Percentiles rank a stretch among this genome's conserved stretches.
Evolutionary conservation across 345 rosid genomes (phyloP).

Genomic region (Laguncularia racemosa): DNA sequence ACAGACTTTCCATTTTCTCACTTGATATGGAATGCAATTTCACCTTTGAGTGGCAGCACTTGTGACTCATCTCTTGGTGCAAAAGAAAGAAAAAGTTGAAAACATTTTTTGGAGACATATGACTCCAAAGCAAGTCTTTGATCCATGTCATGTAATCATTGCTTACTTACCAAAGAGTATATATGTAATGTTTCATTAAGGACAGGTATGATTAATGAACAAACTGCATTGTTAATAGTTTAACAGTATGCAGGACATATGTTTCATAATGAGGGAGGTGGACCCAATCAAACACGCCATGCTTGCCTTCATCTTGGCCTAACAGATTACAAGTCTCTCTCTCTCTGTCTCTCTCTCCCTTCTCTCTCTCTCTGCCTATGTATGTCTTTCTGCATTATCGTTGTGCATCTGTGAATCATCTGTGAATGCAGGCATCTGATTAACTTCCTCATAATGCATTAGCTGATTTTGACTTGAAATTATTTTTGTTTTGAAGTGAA

Average conservation of each 20-base stretch:
- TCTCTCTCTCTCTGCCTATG: neutral
- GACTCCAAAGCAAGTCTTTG: no score
- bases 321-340: constrained; percentile 73
- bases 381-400: neutral
- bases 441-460: no score
- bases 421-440: no score
- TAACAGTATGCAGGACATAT: constrained; percentile 71
- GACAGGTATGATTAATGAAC: neutral
- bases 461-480: neutral
- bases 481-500: constrained; percentile 2
- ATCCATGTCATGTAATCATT: no score
- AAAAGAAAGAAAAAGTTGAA: no score
- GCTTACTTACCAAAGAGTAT: neutral
- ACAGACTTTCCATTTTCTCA: no score
- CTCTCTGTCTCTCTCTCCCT: constrained; percentile 7
- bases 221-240: neutral
- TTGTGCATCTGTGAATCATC: no score
- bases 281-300: constrained; percentile 25
- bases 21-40: no score
- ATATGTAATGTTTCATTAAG: neutral
- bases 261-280: constrained; percentile 24
- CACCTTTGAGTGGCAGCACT: no score
- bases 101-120: no score
- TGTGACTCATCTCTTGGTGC: no score
- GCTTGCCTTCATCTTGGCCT: constrained; percentile 72